phyloP scores from a whole-genome alignment of 208 protist genomes.

The Sergeia podlipaevii region DNA sequence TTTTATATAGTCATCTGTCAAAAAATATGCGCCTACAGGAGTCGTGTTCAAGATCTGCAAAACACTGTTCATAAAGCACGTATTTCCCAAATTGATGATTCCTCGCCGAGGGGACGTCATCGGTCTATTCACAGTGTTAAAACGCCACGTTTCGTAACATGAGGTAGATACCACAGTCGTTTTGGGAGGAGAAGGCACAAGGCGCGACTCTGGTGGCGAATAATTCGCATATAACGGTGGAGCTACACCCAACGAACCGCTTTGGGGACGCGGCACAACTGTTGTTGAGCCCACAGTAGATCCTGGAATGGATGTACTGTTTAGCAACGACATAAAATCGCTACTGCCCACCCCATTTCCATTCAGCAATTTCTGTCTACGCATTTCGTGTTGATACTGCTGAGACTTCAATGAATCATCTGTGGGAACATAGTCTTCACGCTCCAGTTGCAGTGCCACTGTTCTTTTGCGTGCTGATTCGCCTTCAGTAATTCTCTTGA shows the following conservation, averaged over 20 bases:
- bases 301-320: background rate
- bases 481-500: conserved; percentile 24
- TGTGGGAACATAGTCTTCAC: too few relatives aligned
- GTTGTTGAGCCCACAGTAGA: background rate
- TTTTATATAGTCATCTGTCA: conserved; percentile 57
- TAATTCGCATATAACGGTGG: too few relatives aligned
- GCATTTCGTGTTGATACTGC: background rate
- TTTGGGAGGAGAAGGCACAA: conserved; percentile 7
- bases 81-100: conserved; percentile 92
- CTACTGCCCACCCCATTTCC: background rate
- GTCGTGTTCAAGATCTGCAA: conserved; percentile 83
- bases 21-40: conserved; percentile 87
- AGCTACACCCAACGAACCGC: too few relatives aligned
- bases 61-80: conserved; percentile 92
- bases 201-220: background rate
- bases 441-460: conserved; percentile 28
- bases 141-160: conserved; percentile 29
- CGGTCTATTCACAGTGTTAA: conserved; percentile 16
- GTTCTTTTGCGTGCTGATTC: conserved; percentile 29
- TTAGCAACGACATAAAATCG: too few relatives aligned
- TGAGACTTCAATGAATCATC: too few relatives aligned
- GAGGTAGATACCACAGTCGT: conserved; percentile 3
- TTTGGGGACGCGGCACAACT: background rate
- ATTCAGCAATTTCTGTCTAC: background rate
- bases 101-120: conserved; percentile 37